phyloP scores from a whole-genome alignment of 257 asterid genomes.

The Cinchona pubescens region DNA sequence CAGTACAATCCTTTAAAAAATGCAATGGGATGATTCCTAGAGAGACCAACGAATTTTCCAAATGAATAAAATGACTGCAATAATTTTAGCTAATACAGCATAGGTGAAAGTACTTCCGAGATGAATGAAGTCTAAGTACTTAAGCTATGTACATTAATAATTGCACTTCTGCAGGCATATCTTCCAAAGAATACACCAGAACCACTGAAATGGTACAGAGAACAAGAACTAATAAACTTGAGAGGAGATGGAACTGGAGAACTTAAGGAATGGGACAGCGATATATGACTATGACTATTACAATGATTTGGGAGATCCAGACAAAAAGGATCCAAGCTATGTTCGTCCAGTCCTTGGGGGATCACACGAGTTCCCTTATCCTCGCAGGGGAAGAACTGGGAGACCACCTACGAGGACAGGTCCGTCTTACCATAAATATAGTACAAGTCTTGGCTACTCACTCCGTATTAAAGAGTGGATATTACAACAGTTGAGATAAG shows the following conservation, averaged over 20 bases:
- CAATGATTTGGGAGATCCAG: constrained; percentile 76
- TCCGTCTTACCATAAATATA: constrained; percentile 13
- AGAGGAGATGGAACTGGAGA: constrained; percentile 67
- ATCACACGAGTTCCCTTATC: constrained; percentile 59
- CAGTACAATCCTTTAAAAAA: too few relatives aligned
- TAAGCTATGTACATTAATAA: not conserved
- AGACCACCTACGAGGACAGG: constrained; percentile 60
- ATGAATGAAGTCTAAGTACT: not conserved
- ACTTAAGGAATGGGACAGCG: constrained; percentile 72
- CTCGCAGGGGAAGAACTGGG: constrained; percentile 83
- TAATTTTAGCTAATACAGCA: not conserved
- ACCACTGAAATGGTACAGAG: constrained; percentile 50
- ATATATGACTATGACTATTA: constrained; percentile 65
- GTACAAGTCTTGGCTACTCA: too few relatives aligned
- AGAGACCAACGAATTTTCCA: too few relatives aligned
- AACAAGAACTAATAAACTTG: constrained; percentile 53
- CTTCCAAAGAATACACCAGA: constrained; percentile 72
- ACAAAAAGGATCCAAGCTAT: constrained; percentile 47
- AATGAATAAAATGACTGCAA: too few relatives aligned
- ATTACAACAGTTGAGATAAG: too few relatives aligned
- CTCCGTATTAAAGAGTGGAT: too few relatives aligned
- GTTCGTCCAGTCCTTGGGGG: constrained; percentile 69
- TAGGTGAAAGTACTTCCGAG: not conserved
- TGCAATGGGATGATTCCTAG: too few relatives aligned
- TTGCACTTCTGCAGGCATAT: constrained; percentile 41